A percentile compares a stretch with the other conserved stretches of the same genome.
These are phyloP conservation scores for Cercospora sp. DNA, from an alignment of 2,329 filamentous ascomycete species.

Conservation along the genomic window DNA sequence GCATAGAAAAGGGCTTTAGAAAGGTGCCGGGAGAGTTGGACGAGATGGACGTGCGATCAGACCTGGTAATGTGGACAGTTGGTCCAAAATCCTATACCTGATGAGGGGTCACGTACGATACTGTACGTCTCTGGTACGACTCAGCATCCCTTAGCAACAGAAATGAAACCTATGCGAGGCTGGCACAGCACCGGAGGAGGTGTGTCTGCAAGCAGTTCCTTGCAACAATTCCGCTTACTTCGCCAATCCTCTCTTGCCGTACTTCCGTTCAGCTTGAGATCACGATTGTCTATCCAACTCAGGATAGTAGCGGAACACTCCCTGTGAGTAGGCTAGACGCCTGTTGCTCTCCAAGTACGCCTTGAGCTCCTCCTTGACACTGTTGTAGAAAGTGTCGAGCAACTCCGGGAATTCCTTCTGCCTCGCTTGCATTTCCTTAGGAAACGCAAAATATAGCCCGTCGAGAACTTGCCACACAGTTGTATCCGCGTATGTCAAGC, in stretches of 20 bases:
- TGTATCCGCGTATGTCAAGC: constrained; percentile 70
- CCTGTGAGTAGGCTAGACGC: constrained; percentile 60
- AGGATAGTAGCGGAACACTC: constrained; percentile 71
- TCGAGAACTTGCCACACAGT: constrained; percentile 68
- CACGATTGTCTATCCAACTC: constrained; percentile 62
- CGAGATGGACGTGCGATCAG: constrained; percentile 51
- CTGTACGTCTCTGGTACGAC: neutral
- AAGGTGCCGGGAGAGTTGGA: constrained; percentile 47
- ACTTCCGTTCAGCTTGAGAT: neutral
- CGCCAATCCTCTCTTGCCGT: neutral
- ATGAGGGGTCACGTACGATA: constrained; percentile 2
- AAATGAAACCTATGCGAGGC: neutral
- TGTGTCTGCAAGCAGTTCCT: neutral
- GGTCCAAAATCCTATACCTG: constrained; percentile 26
- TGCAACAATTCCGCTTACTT: neutral
- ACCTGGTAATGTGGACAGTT: constrained; percentile 50
- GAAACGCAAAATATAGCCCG: constrained; percentile 65
- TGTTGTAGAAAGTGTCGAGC: constrained; percentile 61
- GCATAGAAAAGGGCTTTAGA: constrained; percentile 41
- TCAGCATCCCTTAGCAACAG: neutral
- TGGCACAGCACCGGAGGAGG: neutral
- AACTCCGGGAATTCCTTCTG: constrained; percentile 61
- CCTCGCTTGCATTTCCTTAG: constrained; percentile 61
- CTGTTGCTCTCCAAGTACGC: constrained; percentile 67
- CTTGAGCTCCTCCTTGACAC: constrained; percentile 65